Evolutionary conservation across 179 eudicot species (phyloP).

Genomic region (Silene coronaria): DNA sequence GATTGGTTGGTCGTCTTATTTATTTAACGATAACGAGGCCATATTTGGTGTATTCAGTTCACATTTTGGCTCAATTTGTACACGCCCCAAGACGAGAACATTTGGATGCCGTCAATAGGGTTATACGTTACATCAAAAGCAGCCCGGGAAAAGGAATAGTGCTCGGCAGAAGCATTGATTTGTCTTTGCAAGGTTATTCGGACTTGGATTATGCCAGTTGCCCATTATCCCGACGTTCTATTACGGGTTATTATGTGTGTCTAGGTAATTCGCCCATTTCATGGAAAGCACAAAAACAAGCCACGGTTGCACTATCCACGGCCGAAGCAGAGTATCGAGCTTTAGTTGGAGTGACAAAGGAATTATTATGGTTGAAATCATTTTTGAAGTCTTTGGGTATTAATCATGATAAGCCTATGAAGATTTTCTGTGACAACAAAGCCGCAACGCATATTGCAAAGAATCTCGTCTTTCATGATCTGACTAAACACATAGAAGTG

Average conservation of each 20-base stretch:
- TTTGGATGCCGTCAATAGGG: not conserved
- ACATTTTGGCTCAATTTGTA: slow-evolving; percentile 1
- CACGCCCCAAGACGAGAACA: not conserved
- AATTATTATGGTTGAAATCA: not conserved
- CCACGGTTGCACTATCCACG: not conserved
- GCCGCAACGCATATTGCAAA: too few species aligned
- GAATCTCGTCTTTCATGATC: too few species aligned
- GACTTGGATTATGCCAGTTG: not conserved
- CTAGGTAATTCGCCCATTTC: not conserved
- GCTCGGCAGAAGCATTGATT: too few species aligned
- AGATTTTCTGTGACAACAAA: too few species aligned
- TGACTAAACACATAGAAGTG: too few species aligned
- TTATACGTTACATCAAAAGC: not conserved
- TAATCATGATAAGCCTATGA: too few species aligned
- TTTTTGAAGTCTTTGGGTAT: too few species aligned
- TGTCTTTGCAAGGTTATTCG: too few species aligned
- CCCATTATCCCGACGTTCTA: not conserved
- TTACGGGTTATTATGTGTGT: not conserved
- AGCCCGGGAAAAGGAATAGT: too few species aligned
- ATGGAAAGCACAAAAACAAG: not conserved
- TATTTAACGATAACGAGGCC: not conserved
- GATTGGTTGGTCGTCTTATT: too few species aligned
- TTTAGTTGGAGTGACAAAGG: not conserved
- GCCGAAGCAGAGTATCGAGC: too few species aligned
- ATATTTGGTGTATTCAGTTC: not conserved